Percentiles rank a stretch among this genome's conserved stretches.
These are phyloP conservation scores for Cyberlindnera suaveolens DNA, from an alignment of 805 yeast genomes.

Conservation along the genomic window DNA sequence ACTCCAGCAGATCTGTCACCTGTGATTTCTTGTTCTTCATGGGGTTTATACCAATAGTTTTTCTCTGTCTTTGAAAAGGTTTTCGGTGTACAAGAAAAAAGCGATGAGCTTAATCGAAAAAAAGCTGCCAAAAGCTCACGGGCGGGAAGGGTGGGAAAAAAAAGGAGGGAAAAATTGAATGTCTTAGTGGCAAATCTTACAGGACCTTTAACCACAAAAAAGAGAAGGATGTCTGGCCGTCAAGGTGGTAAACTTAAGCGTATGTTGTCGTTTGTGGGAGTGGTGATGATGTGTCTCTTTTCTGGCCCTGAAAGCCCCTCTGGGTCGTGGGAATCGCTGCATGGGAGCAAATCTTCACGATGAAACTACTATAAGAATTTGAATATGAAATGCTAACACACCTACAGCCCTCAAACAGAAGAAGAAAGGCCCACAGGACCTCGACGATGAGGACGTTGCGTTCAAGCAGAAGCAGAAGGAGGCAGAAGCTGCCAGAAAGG, in stretches of 20 bases:
- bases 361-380: background rate
- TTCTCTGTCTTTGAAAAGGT: background rate
- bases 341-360: too few relatives aligned
- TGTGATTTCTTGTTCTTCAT: constrained; percentile 16
- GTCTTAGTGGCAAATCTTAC: too few relatives aligned
- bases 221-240: constrained; percentile 73
- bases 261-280: constrained; percentile 24
- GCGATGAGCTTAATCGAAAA: background rate
- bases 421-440: constrained; percentile 69
- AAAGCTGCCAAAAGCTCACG: background rate
- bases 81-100: background rate
- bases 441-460: constrained; percentile 84
- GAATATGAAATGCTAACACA: too few relatives aligned
- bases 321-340: too few relatives aligned
- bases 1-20: constrained; percentile 14
- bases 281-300: background rate
- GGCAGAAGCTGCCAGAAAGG: constrained; percentile 89
- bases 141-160: too few relatives aligned
- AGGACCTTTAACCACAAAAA: background rate
- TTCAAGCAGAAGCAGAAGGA: constrained; percentile 93
- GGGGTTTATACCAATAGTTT: constrained; percentile 4
- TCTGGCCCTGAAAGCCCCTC: too few relatives aligned
- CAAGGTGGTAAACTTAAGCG: constrained; percentile 98
- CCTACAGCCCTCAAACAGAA: constrained; percentile 47
- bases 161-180: too few relatives aligned